Evolutionary conservation across 1,284 basidiomycete genomes (phyloP).

Genomic region (Waitea zeae): DNA sequence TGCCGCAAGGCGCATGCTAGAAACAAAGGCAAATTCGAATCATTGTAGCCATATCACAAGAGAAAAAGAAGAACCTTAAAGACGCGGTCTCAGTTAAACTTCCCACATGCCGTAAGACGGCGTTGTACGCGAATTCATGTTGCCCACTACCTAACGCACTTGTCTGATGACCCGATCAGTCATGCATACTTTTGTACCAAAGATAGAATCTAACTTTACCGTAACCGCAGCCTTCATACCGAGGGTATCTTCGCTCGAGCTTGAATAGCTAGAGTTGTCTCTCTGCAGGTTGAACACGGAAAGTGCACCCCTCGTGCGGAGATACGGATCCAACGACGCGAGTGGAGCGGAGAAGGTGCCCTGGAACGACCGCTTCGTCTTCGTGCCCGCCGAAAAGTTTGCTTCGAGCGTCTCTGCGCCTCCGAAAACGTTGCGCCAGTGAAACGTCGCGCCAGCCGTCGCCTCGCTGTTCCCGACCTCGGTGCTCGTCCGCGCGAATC

Average conservation of each 20-base stretch:
- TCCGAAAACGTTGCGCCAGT: slow-evolving; percentile 80
- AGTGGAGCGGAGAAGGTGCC: slow-evolving; percentile 43
- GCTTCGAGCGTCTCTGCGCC: slow-evolving; percentile 84
- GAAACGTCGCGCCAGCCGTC: slow-evolving; percentile 65
- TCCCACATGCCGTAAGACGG: slow-evolving; percentile 57
- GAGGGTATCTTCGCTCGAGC: slow-evolving; percentile 47
- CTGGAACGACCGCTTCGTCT: slow-evolving; percentile 74
- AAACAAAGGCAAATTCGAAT: slow-evolving; percentile 1
- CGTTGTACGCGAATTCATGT: slow-evolving; percentile 74
- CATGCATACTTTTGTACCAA: slow-evolving; percentile 2
- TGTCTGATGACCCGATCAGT: slow-evolving; percentile 18
- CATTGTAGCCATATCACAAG: neutral
- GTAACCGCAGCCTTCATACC: slow-evolving; percentile 50
- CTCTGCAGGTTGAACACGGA: slow-evolving; percentile 44
- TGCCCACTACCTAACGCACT: slow-evolving; percentile 27
- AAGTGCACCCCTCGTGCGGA: slow-evolving; percentile 46
- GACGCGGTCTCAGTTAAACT: slow-evolving; percentile 61
- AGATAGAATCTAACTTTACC: slow-evolving; percentile 24
- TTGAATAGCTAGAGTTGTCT: slow-evolving; percentile 57
- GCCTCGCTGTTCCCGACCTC: slow-evolving; percentile 93
- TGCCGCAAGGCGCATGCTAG: slow-evolving; percentile 69
- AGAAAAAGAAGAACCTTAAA: slow-evolving; percentile 36
- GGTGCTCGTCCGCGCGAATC: slow-evolving; percentile 76
- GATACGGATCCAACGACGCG: slow-evolving; percentile 20
- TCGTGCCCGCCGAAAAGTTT: slow-evolving; percentile 73